Conservation (phyloP, 257 asterid genomes). For the Coffea canephora region DNA sequence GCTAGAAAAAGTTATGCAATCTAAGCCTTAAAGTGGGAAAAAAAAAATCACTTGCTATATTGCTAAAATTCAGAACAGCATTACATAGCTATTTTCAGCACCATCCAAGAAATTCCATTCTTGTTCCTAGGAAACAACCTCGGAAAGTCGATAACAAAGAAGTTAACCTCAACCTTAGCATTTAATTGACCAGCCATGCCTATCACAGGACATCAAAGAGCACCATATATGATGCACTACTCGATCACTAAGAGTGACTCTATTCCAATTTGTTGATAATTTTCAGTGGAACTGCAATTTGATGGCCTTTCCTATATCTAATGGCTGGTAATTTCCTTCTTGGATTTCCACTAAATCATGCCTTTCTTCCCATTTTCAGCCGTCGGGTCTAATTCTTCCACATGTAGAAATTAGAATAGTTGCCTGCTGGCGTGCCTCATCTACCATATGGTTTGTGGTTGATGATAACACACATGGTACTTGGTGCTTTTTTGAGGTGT, state of each 20-base stretch:
- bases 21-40: too few species aligned
- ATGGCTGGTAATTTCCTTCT: not conserved
- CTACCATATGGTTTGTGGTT: slow-evolving; percentile 11
- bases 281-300: not conserved
- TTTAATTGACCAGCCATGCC: not conserved
- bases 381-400: not conserved
- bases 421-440: not conserved
- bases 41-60: too few species aligned
- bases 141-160: not conserved
- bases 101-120: not conserved
- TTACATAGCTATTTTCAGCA: not conserved
- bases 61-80: too few species aligned
- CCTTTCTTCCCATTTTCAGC: not conserved
- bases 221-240: slow-evolving; percentile 2
- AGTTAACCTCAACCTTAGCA: not conserved
- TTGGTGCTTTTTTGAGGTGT: slow-evolving; percentile 19
- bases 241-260: slow-evolving; percentile 5
- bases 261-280: not conserved
- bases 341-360: slow-evolving; percentile 7
- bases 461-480: not conserved
- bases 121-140: not conserved
- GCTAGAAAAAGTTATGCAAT: too few species aligned
- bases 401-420: not conserved
- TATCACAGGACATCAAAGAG: not conserved
- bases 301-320: not conserved